Base-by-base conservation (phyloP, 768 basidiomycete genomes). In the Leccinum uliginosum region DNA sequence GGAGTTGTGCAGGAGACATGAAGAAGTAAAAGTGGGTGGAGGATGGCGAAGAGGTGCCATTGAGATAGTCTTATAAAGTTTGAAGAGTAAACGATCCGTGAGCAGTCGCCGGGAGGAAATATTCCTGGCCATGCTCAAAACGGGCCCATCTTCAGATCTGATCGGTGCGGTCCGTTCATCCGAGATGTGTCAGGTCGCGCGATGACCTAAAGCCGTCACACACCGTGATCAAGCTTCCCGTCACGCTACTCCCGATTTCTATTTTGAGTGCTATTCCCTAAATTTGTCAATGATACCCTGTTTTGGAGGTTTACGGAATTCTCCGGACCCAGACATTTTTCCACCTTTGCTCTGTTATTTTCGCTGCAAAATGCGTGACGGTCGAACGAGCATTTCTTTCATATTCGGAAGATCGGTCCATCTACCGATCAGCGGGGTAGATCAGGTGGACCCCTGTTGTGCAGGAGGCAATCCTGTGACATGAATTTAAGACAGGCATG, bases 1-100 rank as follows among this genome's bases (percentile, higher is more conserved):
- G 78, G 62, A 84, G 75, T 46, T 80, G 79, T 53, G 73, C 66
- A 51, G 77, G 76, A 53, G 78, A 76, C 80, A 78, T 80, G 56
- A 59, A 53, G 51, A 45, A 55, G 52, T 54, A 34, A 53, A 53
- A 47, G 54, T 52, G 64, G 65, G 62, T 55, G 58, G 61, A 60
- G 62, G 59, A 60, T 67, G 65, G 57, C 51, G 63, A 62, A 60
- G 45, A 50, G 61, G 50, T 55, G 56, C 55, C 62, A 71, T 73
- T 51, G 26, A 51, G 53, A 65, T 61, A 55, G 58, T 66, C 72
- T 72, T 71, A 71, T 70, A 73, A 67, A 64, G 69, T 62, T 63
- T 54, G 58, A 68, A 64, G 63, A 62, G 66, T 58, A 55, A 57
- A 40, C 56, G 61, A 70, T 71, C 70, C 72, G 65, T 63, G 59